Evolutionary conservation across 2,329 filamentous ascomycete genomes (phyloP).

Genomic region (Phialemonium atrogriseum): DNA sequence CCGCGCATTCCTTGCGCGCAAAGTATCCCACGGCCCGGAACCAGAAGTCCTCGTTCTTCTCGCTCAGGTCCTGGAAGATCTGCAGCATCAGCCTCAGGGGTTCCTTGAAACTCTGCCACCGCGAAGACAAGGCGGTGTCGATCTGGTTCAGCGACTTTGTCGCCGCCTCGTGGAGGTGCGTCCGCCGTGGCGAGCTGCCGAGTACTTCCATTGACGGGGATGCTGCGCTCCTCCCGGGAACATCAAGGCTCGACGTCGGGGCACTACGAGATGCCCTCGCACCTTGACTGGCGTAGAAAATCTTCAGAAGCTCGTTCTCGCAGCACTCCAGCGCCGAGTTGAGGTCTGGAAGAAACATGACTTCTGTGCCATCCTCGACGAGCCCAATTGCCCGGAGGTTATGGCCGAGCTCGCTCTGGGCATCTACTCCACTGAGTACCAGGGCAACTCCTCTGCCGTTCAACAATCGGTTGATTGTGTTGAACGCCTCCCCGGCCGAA

Average conservation of each 20-base stretch:
- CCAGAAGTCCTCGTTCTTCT: conserved; percentile 93
- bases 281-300: conserved; percentile 65
- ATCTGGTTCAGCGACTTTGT: conserved; percentile 63
- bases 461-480: conserved; percentile 79
- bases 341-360: conserved; percentile 77
- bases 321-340: conserved; percentile 92
- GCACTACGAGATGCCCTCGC: conserved; percentile 38
- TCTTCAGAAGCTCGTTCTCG: conserved; percentile 86
- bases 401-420: conserved; percentile 66
- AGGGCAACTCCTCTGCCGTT: conserved; percentile 70
- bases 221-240: conserved; percentile 27
- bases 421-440: conserved; percentile 73
- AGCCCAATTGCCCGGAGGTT: conserved; percentile 80
- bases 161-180: conserved; percentile 71
- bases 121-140: conserved; percentile 49
- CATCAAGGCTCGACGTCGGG: conserved; percentile 36
- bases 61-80: conserved; percentile 83
- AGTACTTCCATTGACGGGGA: conserved; percentile 29
- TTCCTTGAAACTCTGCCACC: conserved; percentile 82
- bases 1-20: conserved; percentile 53
- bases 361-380: conserved; percentile 62
- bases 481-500: conserved; percentile 91
- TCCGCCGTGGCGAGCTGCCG: conserved; percentile 74
- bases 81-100: conserved; percentile 87
- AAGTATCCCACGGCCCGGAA: conserved; percentile 74